phyloP scores from a whole-genome alignment of 2,329 filamentous ascomycete genomes.

The Dendrostoma leiphaemia region DNA sequence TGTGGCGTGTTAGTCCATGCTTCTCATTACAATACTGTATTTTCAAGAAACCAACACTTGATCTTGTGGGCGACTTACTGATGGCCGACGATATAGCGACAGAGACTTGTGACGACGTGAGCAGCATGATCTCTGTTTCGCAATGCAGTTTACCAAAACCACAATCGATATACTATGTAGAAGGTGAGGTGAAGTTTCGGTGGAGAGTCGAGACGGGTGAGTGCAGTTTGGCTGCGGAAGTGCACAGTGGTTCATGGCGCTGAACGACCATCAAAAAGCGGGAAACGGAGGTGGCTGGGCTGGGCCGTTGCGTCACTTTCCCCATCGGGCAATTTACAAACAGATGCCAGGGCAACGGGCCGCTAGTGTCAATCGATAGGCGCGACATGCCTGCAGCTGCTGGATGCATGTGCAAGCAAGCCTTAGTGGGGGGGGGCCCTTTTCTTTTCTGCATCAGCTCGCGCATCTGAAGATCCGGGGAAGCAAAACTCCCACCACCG shows the following conservation, averaged over 20 bases:
- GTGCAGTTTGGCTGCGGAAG: not conserved
- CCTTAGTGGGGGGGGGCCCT: too few species aligned
- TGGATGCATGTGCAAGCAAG: too few species aligned
- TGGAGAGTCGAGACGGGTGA: conserved; percentile 8
- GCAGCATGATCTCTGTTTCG: conserved; percentile 37
- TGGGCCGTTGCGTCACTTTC: conserved; percentile 11
- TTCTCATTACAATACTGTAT: conserved; percentile 11
- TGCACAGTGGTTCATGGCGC: not conserved
- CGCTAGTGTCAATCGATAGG: not conserved
- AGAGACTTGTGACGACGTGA: conserved; percentile 70
- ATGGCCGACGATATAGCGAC: conserved; percentile 62
- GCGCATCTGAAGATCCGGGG: conserved; percentile 8
- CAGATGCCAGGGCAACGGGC: conserved; percentile 12
- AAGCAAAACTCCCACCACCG: not conserved
- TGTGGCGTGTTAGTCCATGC: conserved; percentile 9
- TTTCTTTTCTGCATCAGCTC: not conserved
- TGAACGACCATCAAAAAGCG: not conserved
- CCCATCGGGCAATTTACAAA: conserved; percentile 7
- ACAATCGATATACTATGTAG: too few species aligned
- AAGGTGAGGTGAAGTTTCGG: too few species aligned
- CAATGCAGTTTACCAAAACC: too few species aligned
- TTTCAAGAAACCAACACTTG: conserved; percentile 2
- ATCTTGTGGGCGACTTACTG: conserved; percentile 43
- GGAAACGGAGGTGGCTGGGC: conserved; percentile 5
- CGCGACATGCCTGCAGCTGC: too few species aligned